Conservation (phyloP, 2,329 filamentous ascomycete species). For the Talaromyces sp. region DNA sequence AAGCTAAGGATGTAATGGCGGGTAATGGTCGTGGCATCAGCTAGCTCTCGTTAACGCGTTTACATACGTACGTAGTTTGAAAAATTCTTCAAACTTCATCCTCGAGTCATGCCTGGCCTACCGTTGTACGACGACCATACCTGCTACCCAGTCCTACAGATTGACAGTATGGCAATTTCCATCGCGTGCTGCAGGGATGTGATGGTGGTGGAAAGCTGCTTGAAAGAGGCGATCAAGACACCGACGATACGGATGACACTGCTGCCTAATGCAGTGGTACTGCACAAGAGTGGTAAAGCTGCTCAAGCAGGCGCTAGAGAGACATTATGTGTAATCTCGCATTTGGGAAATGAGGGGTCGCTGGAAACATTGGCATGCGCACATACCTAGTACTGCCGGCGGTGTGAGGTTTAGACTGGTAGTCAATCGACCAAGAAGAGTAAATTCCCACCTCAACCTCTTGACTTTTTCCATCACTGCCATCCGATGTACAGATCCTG, state of each 20-base stretch:
- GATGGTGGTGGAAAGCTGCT: background rate
- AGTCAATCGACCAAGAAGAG: background rate
- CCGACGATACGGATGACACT: background rate
- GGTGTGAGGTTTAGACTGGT: background rate
- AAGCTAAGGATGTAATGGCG: background rate
- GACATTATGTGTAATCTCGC: background rate
- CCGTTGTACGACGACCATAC: background rate
- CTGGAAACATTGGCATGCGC: background rate
- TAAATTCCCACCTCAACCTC: background rate
- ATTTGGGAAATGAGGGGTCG: background rate
- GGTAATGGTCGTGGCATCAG: background rate
- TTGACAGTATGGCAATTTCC: background rate
- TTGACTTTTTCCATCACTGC: background rate
- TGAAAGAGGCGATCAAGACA: background rate
- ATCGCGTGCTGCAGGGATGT: background rate
- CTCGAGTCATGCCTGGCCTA: background rate
- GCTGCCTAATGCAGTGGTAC: background rate
- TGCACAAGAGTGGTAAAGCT: background rate
- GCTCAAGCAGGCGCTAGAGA: background rate
- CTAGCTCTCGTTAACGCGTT: background rate
- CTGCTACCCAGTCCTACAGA: background rate
- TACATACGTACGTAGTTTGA: too few relatives aligned
- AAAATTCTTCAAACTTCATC: background rate
- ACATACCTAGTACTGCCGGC: background rate
- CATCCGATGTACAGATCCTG: background rate